Percentiles rank a stretch among this genome's conserved stretches.
Evolutionary conservation across 495 filamentous ascomycete species (phyloP).

Genomic region (Hypoxylon trugodes): DNA sequence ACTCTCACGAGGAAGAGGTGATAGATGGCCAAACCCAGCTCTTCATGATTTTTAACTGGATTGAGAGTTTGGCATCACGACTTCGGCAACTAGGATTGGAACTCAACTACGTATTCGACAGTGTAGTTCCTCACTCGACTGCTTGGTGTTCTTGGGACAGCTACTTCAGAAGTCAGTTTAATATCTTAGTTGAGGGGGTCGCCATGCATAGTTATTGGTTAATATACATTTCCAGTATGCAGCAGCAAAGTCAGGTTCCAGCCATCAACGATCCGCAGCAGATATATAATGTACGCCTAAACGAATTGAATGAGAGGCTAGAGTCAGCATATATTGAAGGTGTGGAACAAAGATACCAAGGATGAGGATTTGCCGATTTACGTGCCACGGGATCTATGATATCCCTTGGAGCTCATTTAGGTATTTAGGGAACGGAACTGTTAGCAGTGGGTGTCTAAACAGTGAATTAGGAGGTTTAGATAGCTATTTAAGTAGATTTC

Average conservation of each 20-base stretch:
- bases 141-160: not conserved
- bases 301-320: not conserved
- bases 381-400: too few relatives aligned
- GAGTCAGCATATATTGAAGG: not conserved
- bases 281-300: not conserved
- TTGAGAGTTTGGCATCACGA: not conserved
- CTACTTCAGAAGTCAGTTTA: not conserved
- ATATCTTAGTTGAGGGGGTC: not conserved
- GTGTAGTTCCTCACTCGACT: not conserved
- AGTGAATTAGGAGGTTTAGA: too few relatives aligned
- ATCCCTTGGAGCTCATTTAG: too few relatives aligned
- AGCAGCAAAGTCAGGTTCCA: not conserved
- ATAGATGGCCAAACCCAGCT: not conserved
- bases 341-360: too few relatives aligned
- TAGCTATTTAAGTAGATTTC: too few relatives aligned
- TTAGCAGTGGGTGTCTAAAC: too few relatives aligned
- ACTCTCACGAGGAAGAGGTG: not conserved
- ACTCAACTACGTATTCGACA: not conserved
- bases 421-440: too few relatives aligned
- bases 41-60: not conserved
- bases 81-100: not conserved
- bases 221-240: not conserved
- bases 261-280: not conserved
- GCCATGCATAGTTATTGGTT: constrained; percentile 4
- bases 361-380: too few relatives aligned